These are phyloP conservation scores for Clarireedia sp. DNA, from an alignment of 2,329 filamentous ascomycete species.

Conservation along the genomic window DNA sequence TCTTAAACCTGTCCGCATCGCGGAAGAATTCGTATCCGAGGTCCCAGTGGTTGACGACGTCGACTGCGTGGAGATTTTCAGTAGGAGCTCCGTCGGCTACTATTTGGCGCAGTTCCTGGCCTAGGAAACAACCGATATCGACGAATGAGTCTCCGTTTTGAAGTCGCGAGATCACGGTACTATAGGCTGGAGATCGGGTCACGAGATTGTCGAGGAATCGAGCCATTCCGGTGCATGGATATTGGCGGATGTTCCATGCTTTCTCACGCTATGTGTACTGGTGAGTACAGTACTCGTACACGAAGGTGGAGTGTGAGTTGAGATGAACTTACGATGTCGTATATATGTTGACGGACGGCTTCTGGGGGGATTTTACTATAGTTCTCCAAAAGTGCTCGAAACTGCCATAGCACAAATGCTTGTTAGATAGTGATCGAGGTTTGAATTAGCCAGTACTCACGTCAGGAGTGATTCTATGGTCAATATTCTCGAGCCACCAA, in stretches of 20 bases:
- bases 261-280: slow-evolving; percentile 9
- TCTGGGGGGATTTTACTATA: not conserved
- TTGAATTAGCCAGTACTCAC: not conserved
- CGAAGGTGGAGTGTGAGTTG: not conserved
- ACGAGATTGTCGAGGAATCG: slow-evolving; percentile 16
- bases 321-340: slow-evolving; percentile 1
- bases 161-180: slow-evolving; percentile 11
- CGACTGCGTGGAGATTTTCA: slow-evolving; percentile 28
- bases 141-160: slow-evolving; percentile 13
- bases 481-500: not conserved
- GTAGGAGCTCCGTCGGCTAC: slow-evolving; percentile 29
- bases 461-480: not conserved
- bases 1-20: slow-evolving; percentile 29
- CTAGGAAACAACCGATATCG: slow-evolving; percentile 31
- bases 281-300: not conserved
- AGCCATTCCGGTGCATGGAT: slow-evolving; percentile 17
- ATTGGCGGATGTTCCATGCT: slow-evolving; percentile 13
- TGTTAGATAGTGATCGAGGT: not conserved
- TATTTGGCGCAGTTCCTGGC: slow-evolving; percentile 32
- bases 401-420: not conserved
- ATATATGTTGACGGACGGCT: not conserved
- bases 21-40: slow-evolving; percentile 32
- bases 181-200: slow-evolving; percentile 11
- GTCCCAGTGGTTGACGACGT: slow-evolving; percentile 28
- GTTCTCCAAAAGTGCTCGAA: not conserved